Percentiles rank a stretch among this genome's conserved stretches.
These are phyloP conservation scores for Claviceps spartinae DNA, from an alignment of 2,329 filamentous ascomycete species.

Conservation along the genomic window DNA sequence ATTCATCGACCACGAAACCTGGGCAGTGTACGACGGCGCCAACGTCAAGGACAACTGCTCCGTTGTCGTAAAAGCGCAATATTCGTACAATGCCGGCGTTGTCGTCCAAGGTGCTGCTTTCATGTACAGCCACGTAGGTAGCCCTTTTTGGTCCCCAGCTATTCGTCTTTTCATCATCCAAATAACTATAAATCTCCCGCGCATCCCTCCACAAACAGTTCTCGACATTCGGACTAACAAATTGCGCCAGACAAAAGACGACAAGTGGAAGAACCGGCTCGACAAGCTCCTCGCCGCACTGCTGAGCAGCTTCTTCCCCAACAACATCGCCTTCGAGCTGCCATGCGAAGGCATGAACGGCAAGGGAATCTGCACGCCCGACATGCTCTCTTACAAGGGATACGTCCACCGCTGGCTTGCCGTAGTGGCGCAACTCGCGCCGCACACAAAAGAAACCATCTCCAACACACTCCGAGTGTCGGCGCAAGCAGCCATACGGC, in stretches of 20 bases:
- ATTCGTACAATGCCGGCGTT: slow-evolving; percentile 52
- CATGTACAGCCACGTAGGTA: slow-evolving; percentile 50
- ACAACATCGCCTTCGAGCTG: slow-evolving; percentile 49
- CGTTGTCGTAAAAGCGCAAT: slow-evolving; percentile 46
- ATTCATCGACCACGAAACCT: slow-evolving; percentile 45
- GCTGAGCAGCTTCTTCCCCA: slow-evolving; percentile 36
- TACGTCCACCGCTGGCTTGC: slow-evolving; percentile 42
- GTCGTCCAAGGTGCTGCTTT: slow-evolving; percentile 49
- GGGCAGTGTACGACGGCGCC: slow-evolving; percentile 51
- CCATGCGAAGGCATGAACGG: slow-evolving; percentile 41
- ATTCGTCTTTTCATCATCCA: neutral
- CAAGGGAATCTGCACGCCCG: slow-evolving; percentile 43
- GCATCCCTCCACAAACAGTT: neutral
- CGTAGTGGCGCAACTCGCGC: slow-evolving; percentile 36
- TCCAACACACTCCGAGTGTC: slow-evolving; percentile 35
- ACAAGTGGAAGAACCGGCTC: slow-evolving; percentile 19
- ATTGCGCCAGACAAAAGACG: slow-evolving; percentile 23
- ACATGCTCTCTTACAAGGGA: slow-evolving; percentile 26
- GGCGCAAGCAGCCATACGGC: slow-evolving; percentile 35
- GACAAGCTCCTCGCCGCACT: slow-evolving; percentile 39
- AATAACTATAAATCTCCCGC: too few relatives aligned
- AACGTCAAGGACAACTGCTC: slow-evolving; percentile 45
- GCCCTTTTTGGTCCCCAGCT: too few relatives aligned
- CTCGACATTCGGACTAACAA: slow-evolving; percentile 6
- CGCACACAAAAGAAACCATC: slow-evolving; percentile 34